Percentiles rank a stretch among this genome's conserved stretches.
phyloP scores from a whole-genome alignment of 2,329 filamentous ascomycete genomes.

The Elsinoe australis region DNA sequence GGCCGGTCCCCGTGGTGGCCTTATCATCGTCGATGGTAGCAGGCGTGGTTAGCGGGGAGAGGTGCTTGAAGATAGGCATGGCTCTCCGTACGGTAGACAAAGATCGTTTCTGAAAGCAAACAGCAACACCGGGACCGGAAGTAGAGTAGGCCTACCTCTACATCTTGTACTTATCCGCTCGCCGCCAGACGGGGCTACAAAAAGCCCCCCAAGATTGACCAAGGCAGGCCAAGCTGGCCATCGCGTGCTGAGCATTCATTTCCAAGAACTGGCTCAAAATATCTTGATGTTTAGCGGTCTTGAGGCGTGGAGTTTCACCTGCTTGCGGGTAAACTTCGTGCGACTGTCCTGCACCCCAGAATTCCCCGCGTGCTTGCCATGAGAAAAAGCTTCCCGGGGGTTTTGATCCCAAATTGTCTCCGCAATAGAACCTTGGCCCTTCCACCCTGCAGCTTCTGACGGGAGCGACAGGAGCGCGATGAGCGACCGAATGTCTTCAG shows the following conservation, averaged over 20 bases:
- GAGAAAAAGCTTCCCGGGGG: neutral
- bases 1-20: neutral
- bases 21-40: neutral
- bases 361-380: neutral
- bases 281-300: neutral
- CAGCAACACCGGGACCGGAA: neutral
- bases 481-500: too few relatives aligned
- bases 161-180: neutral
- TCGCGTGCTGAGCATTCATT: neutral
- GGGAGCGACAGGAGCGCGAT: too few relatives aligned
- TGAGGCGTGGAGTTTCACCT: neutral
- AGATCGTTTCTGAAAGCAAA: neutral
- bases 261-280: neutral
- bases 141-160: neutral
- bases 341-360: neutral
- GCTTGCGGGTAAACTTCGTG: neutral
- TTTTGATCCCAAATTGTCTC: too few relatives aligned
- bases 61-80: constrained; percentile 1
- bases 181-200: neutral
- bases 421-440: too few relatives aligned
- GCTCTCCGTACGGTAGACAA: neutral
- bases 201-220: neutral
- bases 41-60: neutral
- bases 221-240: constrained; percentile 6
- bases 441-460: too few relatives aligned